phyloP scores from a whole-genome alignment of 1,284 basidiomycete genomes.

The Pseudozyma sp. region DNA sequence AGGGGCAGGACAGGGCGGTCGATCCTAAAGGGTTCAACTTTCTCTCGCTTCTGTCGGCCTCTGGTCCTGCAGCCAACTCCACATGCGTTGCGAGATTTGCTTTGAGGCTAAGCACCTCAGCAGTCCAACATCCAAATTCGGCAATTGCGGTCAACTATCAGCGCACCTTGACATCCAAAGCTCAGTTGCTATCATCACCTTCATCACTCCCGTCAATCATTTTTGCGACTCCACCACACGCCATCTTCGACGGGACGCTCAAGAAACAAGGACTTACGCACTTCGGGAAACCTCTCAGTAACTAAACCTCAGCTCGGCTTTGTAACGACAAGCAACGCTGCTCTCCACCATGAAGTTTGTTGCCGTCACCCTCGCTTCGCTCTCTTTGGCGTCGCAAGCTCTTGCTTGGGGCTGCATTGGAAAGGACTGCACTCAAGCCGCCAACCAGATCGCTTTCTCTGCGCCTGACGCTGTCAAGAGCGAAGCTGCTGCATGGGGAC shows the following conservation, averaged over 20 bases:
- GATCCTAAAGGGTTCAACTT: slow-evolving; percentile 10
- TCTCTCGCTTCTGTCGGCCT: slow-evolving; percentile 1
- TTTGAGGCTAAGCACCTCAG: slow-evolving; percentile 4
- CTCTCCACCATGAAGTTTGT: slow-evolving; percentile 14
- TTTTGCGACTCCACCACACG: not conserved
- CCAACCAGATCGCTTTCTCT: slow-evolving; percentile 47
- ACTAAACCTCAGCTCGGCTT: not conserved
- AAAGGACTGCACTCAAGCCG: slow-evolving; percentile 34
- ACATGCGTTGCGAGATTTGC: slow-evolving; percentile 15
- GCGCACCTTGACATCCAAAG: not conserved
- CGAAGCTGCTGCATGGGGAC: slow-evolving; percentile 11
- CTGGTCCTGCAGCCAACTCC: slow-evolving; percentile 19
- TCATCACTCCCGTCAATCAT: not conserved
- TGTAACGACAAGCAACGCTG: slow-evolving; percentile 14
- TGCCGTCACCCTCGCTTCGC: slow-evolving; percentile 32
- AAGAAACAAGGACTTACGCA: not conserved
- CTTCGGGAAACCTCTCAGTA: not conserved
- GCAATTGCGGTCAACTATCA: slow-evolving; percentile 11
- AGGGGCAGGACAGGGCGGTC: slow-evolving; percentile 2
- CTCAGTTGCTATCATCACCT: not conserved
- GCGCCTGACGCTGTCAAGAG: slow-evolving; percentile 15
- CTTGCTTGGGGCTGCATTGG: slow-evolving; percentile 49
- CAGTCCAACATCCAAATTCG: slow-evolving; percentile 31
- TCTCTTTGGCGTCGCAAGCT: slow-evolving; percentile 36
- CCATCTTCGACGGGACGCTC: not conserved